phyloP scores from a whole-genome alignment of 106 monocot species.

The Narthecium ossifragum region DNA sequence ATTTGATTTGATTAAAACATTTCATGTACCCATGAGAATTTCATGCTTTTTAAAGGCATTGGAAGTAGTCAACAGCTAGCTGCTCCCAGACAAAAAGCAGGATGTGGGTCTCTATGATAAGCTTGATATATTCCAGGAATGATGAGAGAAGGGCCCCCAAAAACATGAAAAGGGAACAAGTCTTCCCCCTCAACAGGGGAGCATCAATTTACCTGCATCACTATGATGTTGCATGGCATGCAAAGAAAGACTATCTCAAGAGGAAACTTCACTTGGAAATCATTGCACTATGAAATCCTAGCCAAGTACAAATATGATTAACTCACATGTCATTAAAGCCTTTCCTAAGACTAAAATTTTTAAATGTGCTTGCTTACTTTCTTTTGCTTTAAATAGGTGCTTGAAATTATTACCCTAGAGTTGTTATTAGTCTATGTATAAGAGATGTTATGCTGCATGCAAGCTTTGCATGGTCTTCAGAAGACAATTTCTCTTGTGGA shows the following conservation, averaged over 20 bases:
- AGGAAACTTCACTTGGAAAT: too few relatives aligned
- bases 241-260: too few relatives aligned
- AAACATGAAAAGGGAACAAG: constrained; percentile 12
- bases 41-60: constrained; percentile 28
- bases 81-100: constrained; percentile 39
- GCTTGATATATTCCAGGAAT: constrained; percentile 42
- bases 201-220: not conserved
- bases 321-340: too few relatives aligned
- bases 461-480: constrained; percentile 22
- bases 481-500: constrained; percentile 31
- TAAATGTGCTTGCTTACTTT: too few relatives aligned
- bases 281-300: too few relatives aligned
- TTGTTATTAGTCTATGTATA: not conserved
- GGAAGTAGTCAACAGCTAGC: constrained; percentile 7
- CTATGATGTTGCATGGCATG: too few relatives aligned
- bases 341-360: too few relatives aligned
- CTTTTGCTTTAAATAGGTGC: too few relatives aligned
- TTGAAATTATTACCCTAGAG: too few relatives aligned
- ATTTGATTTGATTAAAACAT: constrained; percentile 21
- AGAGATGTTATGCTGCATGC: not conserved
- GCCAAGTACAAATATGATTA: too few relatives aligned
- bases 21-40: constrained; percentile 10
- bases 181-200: not conserved
- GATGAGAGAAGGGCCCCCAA: constrained; percentile 36
- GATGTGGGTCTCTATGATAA: constrained; percentile 30